Evolutionary conservation across 176 grass and related monocot genomes (phyloP).

Genomic region (Triticum urartu): DNA sequence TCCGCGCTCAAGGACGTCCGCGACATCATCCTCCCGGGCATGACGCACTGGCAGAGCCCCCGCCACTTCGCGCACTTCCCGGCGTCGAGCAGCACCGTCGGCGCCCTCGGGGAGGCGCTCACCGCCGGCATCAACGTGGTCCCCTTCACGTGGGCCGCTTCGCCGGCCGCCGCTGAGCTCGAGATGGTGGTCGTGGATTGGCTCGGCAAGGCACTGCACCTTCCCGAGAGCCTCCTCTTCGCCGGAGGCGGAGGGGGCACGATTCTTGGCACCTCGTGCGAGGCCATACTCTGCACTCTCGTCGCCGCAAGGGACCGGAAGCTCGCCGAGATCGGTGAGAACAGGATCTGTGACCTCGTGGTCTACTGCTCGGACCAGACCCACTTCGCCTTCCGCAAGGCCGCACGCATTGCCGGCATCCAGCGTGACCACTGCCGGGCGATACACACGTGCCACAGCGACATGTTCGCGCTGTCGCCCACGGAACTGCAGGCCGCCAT

Average conservation of each 20-base stretch:
- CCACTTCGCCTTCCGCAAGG: slow-evolving; percentile 33
- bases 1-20: no score
- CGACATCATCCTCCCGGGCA: no score
- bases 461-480: slow-evolving; percentile 33
- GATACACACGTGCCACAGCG: slow-evolving; percentile 15
- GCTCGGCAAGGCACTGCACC: no score
- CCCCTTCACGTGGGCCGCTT: no score
- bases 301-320: slow-evolving; percentile 43
- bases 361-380: slow-evolving; percentile 38
- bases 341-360: slow-evolving; percentile 29
- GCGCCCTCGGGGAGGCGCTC: no score
- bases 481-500: not conserved
- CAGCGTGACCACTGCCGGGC: slow-evolving; percentile 29
- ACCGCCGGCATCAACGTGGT: no score
- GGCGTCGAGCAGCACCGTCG: no score
- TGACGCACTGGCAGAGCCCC: no score
- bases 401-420: not conserved
- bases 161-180: no score
- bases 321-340: slow-evolving; percentile 17
- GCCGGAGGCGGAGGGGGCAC: slow-evolving; percentile 46
- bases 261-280: slow-evolving; percentile 44
- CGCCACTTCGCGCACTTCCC: no score
- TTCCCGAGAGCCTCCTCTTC: slow-evolving; percentile 29
- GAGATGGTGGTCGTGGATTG: no score
- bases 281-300: slow-evolving; percentile 46